Conservation (phyloP, 148 eudicot species). For the Agrostemma githago region DNA sequence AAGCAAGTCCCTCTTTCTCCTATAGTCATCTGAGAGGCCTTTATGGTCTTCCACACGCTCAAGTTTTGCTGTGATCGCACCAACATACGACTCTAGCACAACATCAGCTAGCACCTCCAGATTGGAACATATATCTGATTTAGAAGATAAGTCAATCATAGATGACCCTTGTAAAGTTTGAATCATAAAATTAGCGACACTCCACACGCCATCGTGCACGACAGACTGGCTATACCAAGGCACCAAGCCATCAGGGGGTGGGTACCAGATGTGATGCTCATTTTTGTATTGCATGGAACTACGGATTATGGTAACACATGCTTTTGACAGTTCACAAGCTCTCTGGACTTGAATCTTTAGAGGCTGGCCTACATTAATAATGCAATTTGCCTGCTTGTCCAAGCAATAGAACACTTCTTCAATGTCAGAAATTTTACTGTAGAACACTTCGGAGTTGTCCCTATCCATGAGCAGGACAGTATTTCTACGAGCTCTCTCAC, state of each 20-base stretch:
- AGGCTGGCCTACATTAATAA: slow-evolving; percentile 59
- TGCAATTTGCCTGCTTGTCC: slow-evolving; percentile 54
- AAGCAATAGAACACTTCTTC: slow-evolving; percentile 80
- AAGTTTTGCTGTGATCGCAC: slow-evolving; percentile 75
- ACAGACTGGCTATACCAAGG: slow-evolving; percentile 77
- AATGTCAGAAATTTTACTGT: slow-evolving; percentile 85
- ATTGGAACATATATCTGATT: slow-evolving; percentile 57
- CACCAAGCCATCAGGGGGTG: slow-evolving; percentile 79
- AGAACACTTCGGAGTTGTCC: slow-evolving; percentile 94
- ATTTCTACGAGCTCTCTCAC: slow-evolving; percentile 83
- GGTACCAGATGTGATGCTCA: slow-evolving; percentile 94
- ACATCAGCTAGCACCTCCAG: slow-evolving; percentile 71
- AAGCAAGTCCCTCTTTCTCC: slow-evolving; percentile 69
- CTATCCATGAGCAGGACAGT: slow-evolving; percentile 96
- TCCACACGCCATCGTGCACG: slow-evolving; percentile 85
- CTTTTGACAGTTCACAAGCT: slow-evolving; percentile 80
- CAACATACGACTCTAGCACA: slow-evolving; percentile 77
- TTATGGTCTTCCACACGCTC: slow-evolving; percentile 78
- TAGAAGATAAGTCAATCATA: slow-evolving; percentile 50
- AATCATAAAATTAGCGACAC: slow-evolving; percentile 71
- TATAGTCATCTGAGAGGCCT: slow-evolving; percentile 69
- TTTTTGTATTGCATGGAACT: slow-evolving; percentile 60
- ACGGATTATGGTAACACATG: slow-evolving; percentile 58
- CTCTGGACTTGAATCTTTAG: slow-evolving; percentile 57
- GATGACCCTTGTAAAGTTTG: slow-evolving; percentile 50